phyloP scores from a whole-genome alignment of 805 yeast species.

The Candida pseudoglaebosa region DNA sequence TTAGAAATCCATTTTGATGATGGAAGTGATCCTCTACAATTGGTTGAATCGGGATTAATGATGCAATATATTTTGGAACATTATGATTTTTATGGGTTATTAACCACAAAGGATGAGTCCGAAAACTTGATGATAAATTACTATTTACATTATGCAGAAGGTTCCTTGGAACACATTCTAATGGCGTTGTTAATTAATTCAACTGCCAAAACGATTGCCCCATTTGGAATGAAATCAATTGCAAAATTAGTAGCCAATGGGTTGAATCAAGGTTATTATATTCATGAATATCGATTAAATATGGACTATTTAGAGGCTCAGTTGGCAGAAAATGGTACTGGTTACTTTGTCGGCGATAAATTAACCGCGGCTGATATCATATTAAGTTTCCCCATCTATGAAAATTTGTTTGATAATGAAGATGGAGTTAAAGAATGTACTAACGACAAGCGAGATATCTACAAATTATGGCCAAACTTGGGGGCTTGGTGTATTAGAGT shows the following conservation, averaged over 20 bases:
- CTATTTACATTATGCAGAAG: constrained; percentile 57
- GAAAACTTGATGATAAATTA: constrained; percentile 47
- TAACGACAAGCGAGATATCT: constrained; percentile 29
- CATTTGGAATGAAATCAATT: constrained; percentile 45
- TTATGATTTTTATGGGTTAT: constrained; percentile 27
- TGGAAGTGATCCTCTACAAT: constrained; percentile 28
- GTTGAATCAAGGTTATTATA: constrained; percentile 46
- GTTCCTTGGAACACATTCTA: constrained; percentile 51
- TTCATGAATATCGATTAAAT: constrained; percentile 40
- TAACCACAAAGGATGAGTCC: constrained; percentile 27
- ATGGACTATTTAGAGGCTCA: constrained; percentile 27
- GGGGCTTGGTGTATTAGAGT: constrained; percentile 34
- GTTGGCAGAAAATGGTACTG: constrained; percentile 23
- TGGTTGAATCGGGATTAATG: constrained; percentile 38
- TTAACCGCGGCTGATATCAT: constrained; percentile 38
- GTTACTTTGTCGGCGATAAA: constrained; percentile 34
- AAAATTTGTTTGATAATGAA: constrained; percentile 34
- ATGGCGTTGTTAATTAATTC: constrained; percentile 36
- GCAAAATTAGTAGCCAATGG: constrained; percentile 41
- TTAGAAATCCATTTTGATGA: constrained; percentile 40
- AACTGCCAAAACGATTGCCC: constrained; percentile 40
- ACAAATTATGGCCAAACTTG: constrained; percentile 30
- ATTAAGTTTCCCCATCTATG: constrained; percentile 33
- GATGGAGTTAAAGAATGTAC: constrained; percentile 30
- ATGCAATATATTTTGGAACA: constrained; percentile 33